Percentiles rank a stretch among this genome's conserved stretches.
These are phyloP conservation scores for Typha latifolia DNA, from an alignment of 176 grass and related monocot genomes.

Conservation along the genomic window DNA sequence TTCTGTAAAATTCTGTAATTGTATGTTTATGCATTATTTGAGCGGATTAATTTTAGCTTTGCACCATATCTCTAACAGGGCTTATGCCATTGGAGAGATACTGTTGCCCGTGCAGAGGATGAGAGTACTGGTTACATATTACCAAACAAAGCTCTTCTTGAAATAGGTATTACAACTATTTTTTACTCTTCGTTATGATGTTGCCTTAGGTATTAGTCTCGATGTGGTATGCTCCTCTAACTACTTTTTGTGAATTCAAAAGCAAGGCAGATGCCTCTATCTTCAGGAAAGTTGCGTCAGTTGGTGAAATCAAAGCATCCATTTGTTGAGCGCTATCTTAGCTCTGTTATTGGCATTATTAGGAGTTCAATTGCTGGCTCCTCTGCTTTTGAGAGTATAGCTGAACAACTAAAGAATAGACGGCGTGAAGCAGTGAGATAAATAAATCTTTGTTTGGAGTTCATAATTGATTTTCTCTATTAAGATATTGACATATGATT, in stretches of 20 bases:
- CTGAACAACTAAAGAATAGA: constrained; percentile 60
- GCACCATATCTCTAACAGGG: constrained; percentile 35
- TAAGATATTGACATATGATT: background rate
- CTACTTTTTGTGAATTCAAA: constrained; percentile 31
- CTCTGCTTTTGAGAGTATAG: constrained; percentile 45
- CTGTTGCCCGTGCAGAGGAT: constrained; percentile 60
- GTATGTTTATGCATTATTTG: constrained; percentile 8
- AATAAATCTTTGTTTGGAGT: background rate
- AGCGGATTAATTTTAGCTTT: background rate
- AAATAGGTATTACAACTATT: constrained; percentile 51
- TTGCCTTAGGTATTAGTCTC: constrained; percentile 18
- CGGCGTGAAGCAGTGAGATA: constrained; percentile 21
- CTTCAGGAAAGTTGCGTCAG: constrained; percentile 46
- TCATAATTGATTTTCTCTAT: background rate
- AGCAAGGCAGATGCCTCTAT: constrained; percentile 56
- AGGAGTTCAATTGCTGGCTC: constrained; percentile 45
- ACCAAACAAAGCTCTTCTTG: constrained; percentile 76
- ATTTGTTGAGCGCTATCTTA: constrained; percentile 54
- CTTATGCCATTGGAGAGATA: constrained; percentile 81
- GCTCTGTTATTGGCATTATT: constrained; percentile 34
- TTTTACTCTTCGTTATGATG: constrained; percentile 1
- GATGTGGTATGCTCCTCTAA: background rate
- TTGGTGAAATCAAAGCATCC: constrained; percentile 73
- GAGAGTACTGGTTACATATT: constrained; percentile 98
- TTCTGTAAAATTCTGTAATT: background rate